Conservation (phyloP, 164 flowering plant genomes). For the Santalum album region DNA sequence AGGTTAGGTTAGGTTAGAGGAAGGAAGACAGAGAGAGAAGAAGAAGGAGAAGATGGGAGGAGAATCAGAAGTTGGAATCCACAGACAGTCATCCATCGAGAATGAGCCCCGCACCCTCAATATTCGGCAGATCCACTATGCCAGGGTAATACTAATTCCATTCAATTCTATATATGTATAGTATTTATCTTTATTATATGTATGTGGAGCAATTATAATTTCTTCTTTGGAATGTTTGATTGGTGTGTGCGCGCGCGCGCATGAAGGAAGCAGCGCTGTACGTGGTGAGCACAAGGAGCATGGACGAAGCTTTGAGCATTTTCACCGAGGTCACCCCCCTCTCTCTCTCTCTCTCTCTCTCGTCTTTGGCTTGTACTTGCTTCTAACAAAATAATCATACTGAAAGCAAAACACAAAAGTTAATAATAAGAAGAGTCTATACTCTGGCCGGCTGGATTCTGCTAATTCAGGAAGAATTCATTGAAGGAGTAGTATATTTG, state of each 20-base stretch:
- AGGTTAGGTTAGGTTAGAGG: no score
- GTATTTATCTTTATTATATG: not conserved
- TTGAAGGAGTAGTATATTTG: no score
- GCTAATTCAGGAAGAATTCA: no score
- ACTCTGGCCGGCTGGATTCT: no score
- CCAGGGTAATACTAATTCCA: slow-evolving; percentile 28
- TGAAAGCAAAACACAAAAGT: no score
- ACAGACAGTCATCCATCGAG: slow-evolving; percentile 42
- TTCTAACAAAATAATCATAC: no score
- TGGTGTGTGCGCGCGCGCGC: not conserved
- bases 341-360: not conserved
- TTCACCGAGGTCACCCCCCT: slow-evolving; percentile 33
- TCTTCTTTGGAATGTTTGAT: not conserved
- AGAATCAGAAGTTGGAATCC: slow-evolving; percentile 7
- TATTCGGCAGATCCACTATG: slow-evolving; percentile 26
- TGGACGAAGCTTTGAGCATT: slow-evolving; percentile 39
- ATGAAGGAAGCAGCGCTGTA: slow-evolving; percentile 40
- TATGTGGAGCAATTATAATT: not conserved
- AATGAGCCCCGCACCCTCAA: slow-evolving; percentile 45
- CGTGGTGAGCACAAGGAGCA: slow-evolving; percentile 30
- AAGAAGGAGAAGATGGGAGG: slow-evolving; percentile 9
- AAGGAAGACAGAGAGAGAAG: no score
- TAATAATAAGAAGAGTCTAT: no score
- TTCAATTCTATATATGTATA: not conserved
- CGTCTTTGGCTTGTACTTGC: no score